phyloP scores from a whole-genome alignment of 495 filamentous ascomycete genomes.

The Hyphodiscus hymeniophilus region DNA sequence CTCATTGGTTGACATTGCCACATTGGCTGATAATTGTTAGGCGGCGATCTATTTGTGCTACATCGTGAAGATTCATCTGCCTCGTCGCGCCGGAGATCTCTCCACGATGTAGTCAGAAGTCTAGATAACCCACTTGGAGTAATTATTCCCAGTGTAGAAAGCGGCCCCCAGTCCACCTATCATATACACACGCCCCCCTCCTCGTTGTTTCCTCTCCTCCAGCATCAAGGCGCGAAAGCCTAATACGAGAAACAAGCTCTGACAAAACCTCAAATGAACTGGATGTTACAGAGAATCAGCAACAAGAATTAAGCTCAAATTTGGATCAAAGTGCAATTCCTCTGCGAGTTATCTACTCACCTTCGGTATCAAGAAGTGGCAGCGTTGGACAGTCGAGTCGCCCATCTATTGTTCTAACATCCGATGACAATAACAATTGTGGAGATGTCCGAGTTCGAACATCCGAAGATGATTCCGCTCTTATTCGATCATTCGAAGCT shows the following conservation, averaged over 20 bases:
- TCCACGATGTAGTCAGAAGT: not conserved
- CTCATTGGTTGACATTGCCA: not conserved
- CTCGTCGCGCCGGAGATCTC: not conserved
- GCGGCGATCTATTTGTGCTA: conserved; percentile 2
- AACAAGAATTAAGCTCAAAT: not conserved
- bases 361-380: not conserved
- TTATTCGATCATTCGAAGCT: not conserved
- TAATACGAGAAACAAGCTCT: not conserved
- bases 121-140: not conserved
- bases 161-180: not conserved
- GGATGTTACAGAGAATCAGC: not conserved
- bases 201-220: not conserved
- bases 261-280: not conserved
- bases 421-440: not conserved
- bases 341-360: conserved; percentile 1
- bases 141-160: not conserved
- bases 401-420: not conserved
- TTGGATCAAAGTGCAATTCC: not conserved
- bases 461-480: not conserved
- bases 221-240: not conserved
- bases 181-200: not conserved
- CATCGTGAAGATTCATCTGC: conserved; percentile 1
- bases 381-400: not conserved
- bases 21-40: not conserved
- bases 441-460: not conserved